phyloP scores from a whole-genome alignment of 306 rosid genomes.

The Amphicarpaea edgeworthii region DNA sequence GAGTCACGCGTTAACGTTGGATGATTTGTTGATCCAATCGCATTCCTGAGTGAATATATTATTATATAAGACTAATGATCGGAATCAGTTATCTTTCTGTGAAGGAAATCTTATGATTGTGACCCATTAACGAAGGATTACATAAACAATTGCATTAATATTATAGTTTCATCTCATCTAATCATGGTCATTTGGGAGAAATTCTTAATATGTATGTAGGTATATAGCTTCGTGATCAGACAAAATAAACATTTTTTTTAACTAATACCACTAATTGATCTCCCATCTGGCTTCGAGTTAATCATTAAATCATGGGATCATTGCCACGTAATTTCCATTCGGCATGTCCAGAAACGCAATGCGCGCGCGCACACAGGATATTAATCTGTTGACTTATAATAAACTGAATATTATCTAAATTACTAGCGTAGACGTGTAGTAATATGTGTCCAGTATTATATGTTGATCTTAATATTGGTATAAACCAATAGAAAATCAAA shows the following conservation, averaged over 20 bases:
- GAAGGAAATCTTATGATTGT: slow-evolving; percentile 49
- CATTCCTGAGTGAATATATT: slow-evolving; percentile 23
- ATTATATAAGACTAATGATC: slow-evolving; percentile 41
- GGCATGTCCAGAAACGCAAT: neutral
- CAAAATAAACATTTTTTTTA: slow-evolving; percentile 1
- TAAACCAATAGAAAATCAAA: neutral
- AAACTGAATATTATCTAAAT: neutral
- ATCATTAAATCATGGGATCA: slow-evolving; percentile 28
- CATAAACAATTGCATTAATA: slow-evolving; percentile 35
- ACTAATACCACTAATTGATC: neutral
- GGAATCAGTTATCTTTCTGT: slow-evolving; percentile 46
- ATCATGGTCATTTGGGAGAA: neutral
- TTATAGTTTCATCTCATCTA: slow-evolving; percentile 13
- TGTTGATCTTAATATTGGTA: neutral
- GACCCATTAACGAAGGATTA: slow-evolving; percentile 50
- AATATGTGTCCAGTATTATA: neutral
- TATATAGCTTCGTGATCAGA: too few relatives aligned
- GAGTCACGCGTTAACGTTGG: slow-evolving; percentile 40
- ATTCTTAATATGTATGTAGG: neutral
- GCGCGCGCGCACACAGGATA: neutral
- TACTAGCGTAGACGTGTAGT: too few relatives aligned
- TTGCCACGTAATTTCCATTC: neutral
- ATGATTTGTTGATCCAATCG: slow-evolving; percentile 46
- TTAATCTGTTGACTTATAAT: neutral
- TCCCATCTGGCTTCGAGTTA: slow-evolving; percentile 13